phyloP scores from a whole-genome alignment of 2,329 filamentous ascomycete species.

The Rhinocladiella similis region DNA sequence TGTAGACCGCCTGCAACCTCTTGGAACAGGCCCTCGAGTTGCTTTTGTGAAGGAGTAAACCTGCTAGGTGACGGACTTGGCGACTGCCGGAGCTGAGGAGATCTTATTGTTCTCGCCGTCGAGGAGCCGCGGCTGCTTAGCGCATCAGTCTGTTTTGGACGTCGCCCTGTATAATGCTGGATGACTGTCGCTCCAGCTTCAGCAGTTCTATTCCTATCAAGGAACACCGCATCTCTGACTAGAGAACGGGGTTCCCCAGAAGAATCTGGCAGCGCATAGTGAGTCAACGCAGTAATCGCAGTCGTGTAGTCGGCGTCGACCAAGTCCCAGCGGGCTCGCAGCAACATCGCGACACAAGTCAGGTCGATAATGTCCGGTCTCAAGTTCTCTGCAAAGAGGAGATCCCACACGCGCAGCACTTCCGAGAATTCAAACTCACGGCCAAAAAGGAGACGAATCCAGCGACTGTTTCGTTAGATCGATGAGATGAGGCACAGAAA shows the following conservation, averaged over 20 bases:
- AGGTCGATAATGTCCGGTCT: conserved; percentile 78
- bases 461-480: conserved; percentile 61
- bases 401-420: conserved; percentile 83
- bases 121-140: conserved; percentile 16
- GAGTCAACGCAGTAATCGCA: conserved; percentile 77
- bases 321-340: conserved; percentile 87
- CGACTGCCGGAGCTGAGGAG: conserved; percentile 30
- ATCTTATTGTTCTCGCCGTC: conserved; percentile 26
- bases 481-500: neutral
- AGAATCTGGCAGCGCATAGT: conserved; percentile 69
- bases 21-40: conserved; percentile 48
- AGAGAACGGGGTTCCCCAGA: conserved; percentile 73
- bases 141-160: conserved; percentile 37
- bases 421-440: conserved; percentile 90
- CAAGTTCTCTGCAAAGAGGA: conserved; percentile 83
- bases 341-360: conserved; percentile 90
- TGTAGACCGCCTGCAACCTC: conserved; percentile 51
- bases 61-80: conserved; percentile 40
- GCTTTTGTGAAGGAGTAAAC: conserved; percentile 39
- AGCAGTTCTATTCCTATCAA: conserved; percentile 45
- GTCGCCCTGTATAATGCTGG: conserved; percentile 47
- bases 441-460: conserved; percentile 90
- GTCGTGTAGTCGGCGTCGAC: conserved; percentile 84
- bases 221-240: conserved; percentile 74
- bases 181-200: conserved; percentile 47